Evolutionary conservation across 1,284 basidiomycete genomes (phyloP), one percentile per base, ranked within the genome.

Genomic region (Trichosporon asahii): DNA sequence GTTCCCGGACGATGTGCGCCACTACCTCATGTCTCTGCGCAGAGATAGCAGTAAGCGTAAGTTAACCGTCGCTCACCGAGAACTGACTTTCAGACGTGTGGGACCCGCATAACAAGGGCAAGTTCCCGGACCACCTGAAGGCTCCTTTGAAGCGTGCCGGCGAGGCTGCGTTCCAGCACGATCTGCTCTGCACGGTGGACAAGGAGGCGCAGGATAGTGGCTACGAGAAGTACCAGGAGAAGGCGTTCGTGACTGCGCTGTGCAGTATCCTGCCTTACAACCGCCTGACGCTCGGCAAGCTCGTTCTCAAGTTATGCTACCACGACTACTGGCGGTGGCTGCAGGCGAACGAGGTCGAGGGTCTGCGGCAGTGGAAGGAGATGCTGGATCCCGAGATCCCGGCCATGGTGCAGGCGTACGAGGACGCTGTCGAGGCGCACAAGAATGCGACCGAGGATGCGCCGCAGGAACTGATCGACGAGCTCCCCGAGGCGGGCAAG

Each of bases 91-190:
- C 65, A 79, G 78, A 79, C 63, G 21, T 65, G 2, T 81, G 79
- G 80, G 70, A 75, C 37, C 53, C 66, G 5, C 61, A 61, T n/a
- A 84, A 86, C 70, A 94, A 92, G 85, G 90, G 90, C 78, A 96
- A 94, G 82, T 98, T 98, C 85, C 95, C 95, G 6, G 90, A 90
- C 0, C 78, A 84, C 3, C 85, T 98, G 76, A 94, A 93, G 76
- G 90, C 91, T 0, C 78, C 89, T 3, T 87, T 98, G 6, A 85
- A 87, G 35, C 83, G 89, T 35, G 88, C 93, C 40, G 92, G 94
- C 1, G 83, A 92, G 65, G 86, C 90, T 66, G 95, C 95, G 0
- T 89, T 96, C 76, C 86, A 88, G 66, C 86, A 93, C 44, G 91
- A 77, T 37, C 27, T 78, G 44, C 78, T 80, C 31, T 72, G 72